Evolutionary conservation across 2,329 filamentous ascomycete species (phyloP).

Genomic region (Aspergillus sojae): DNA sequence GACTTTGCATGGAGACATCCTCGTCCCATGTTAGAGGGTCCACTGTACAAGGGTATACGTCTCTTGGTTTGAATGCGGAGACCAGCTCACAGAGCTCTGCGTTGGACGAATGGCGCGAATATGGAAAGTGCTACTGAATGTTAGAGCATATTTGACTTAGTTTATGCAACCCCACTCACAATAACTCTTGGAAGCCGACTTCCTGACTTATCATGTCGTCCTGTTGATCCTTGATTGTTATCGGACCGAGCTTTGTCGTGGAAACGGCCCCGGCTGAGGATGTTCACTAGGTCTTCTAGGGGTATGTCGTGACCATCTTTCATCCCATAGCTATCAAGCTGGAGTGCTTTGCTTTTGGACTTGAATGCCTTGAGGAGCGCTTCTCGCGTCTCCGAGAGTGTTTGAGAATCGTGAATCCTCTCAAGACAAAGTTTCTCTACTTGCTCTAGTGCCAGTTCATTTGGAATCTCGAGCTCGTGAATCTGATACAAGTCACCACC

Average conservation of each 20-base stretch:
- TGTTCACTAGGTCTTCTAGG: slow-evolving; percentile 37
- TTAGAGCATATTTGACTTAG: slow-evolving; percentile 9
- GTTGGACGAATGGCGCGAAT: slow-evolving; percentile 87
- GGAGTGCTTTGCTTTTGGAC: slow-evolving; percentile 38
- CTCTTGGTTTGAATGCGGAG: slow-evolving; percentile 67
- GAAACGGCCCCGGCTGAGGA: slow-evolving; percentile 31
- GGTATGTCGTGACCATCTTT: slow-evolving; percentile 41
- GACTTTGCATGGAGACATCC: slow-evolving; percentile 61
- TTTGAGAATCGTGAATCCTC: slow-evolving; percentile 34
- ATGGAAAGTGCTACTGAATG: slow-evolving; percentile 67
- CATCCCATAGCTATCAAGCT: slow-evolving; percentile 41
- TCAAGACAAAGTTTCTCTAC: slow-evolving; percentile 56
- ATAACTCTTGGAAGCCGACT: slow-evolving; percentile 34
- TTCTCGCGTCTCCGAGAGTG: slow-evolving; percentile 31
- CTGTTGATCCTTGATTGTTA: background rate
- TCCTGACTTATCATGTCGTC: slow-evolving; percentile 3
- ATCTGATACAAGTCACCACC: slow-evolving; percentile 71
- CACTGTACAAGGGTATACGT: slow-evolving; percentile 82
- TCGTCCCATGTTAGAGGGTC: slow-evolving; percentile 66
- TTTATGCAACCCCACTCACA: slow-evolving; percentile 26
- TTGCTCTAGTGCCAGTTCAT: slow-evolving; percentile 51
- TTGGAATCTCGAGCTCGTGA: slow-evolving; percentile 65
- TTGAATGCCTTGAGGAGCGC: slow-evolving; percentile 35
- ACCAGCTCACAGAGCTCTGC: slow-evolving; percentile 74
- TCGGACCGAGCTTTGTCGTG: slow-evolving; percentile 5